Evolutionary conservation across 1,284 basidiomycete species (phyloP).

Genomic region (Pascua sp.): DNA sequence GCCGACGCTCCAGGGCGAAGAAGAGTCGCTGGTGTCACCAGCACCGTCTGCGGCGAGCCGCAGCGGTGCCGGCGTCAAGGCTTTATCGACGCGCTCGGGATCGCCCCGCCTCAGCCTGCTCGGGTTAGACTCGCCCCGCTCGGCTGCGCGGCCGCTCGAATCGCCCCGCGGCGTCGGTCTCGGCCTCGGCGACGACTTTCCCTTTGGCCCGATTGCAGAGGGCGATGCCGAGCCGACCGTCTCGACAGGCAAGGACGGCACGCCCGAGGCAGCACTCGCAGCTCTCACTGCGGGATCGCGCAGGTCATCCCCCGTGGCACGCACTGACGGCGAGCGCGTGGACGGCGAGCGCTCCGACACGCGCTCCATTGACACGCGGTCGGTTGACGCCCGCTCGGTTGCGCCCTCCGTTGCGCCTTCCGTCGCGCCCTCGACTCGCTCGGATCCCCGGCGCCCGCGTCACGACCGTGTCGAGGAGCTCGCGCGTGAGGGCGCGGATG

Average conservation of each 20-base stretch:
- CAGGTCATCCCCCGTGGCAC: too few relatives aligned
- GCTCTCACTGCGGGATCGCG: constrained; percentile 1
- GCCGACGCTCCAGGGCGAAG: background rate
- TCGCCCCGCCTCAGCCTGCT: too few relatives aligned
- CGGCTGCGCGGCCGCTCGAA: too few relatives aligned
- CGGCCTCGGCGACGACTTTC: constrained; percentile 1
- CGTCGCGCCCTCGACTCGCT: too few relatives aligned
- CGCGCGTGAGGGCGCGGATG: background rate
- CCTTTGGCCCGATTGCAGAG: background rate
- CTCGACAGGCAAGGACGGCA: background rate
- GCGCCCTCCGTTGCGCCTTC: too few relatives aligned
- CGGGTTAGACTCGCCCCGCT: too few relatives aligned
- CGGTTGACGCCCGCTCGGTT: too few relatives aligned
- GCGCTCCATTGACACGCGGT: too few relatives aligned
- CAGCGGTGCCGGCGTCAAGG: background rate
- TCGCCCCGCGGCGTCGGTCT: background rate
- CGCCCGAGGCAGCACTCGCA: constrained; percentile 3
- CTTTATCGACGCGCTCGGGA: background rate
- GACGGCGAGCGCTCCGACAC: too few relatives aligned
- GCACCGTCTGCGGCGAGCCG: background rate
- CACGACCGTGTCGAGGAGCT: constrained; percentile 7
- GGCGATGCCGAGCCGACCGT: background rate
- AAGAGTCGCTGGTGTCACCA: background rate
- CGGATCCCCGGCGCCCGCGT: background rate
- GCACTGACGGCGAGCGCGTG: too few relatives aligned